These are phyloP conservation scores for Isoetes taiwanensis DNA, from an alignment of 75 land plant genomes.

Conservation along the genomic window DNA sequence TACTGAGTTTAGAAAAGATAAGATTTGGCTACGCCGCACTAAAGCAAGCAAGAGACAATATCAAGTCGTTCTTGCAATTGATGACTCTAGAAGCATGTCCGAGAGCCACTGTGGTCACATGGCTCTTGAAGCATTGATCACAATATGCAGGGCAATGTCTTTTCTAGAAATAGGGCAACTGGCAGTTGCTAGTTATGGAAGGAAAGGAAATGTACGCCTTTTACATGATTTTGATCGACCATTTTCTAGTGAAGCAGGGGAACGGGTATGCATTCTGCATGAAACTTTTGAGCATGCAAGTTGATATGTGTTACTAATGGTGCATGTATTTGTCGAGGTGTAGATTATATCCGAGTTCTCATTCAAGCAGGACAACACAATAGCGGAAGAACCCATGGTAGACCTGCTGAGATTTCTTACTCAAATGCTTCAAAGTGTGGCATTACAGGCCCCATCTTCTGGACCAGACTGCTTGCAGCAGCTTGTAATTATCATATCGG, in stretches of 20 bases:
- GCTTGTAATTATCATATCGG: conserved; percentile 82
- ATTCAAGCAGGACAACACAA: conserved; percentile 88
- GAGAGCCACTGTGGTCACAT: conserved; percentile 81
- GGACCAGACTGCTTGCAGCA: conserved; percentile 73
- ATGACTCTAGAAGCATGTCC: conserved; percentile 97
- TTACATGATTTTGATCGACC: conserved; percentile 85
- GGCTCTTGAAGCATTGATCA: conserved; percentile 84
- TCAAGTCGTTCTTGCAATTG: conserved; percentile 91
- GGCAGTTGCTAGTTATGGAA: conserved; percentile 93
- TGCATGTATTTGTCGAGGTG: not conserved
- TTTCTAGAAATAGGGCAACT: conserved; percentile 84
- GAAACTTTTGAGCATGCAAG: not conserved
- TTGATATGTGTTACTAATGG: not conserved
- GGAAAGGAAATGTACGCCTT: conserved; percentile 78
- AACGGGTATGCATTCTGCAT: conserved; percentile 28
- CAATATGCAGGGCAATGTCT: conserved; percentile 95
- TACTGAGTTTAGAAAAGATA: conserved; percentile 86
- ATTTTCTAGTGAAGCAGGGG: conserved; percentile 73
- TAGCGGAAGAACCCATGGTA: conserved; percentile 76
- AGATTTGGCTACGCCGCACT: conserved; percentile 92
- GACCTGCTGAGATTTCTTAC: conserved; percentile 72
- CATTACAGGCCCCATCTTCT: conserved; percentile 44
- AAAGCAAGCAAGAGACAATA: conserved; percentile 86
- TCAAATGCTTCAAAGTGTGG: conserved; percentile 51
- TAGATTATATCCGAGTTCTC: conserved; percentile 83